Evolutionary conservation across 2,329 filamentous ascomycete species (phyloP), one percentile per base, ranked within the genome.

Genomic region (Teratosphaeria viscida): DNA sequence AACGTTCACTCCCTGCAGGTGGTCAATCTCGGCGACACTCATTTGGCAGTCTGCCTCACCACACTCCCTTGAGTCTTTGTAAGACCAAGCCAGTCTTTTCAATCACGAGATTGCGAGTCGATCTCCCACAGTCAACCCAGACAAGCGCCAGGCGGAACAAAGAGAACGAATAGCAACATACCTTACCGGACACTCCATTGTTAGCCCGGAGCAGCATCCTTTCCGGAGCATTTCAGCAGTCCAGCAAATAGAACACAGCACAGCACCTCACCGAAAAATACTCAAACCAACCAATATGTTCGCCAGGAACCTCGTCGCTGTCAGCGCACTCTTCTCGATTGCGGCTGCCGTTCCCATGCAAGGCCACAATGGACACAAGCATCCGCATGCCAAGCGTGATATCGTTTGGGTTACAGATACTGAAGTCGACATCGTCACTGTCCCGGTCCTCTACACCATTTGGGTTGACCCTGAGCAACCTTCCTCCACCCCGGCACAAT

Each of bases 321-420:
- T 66, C 57, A 65, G 66, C 67, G 68, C 69, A n/a, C 61, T 71
- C 35, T 54, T 71, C 56, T 61, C 66, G 43, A 52, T 66, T 23
- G 68, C 63, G 53, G 67, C 65, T 52, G 70, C 70, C 35, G 66
- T 72, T n/a, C 69, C 69, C 23, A 63, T 69, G 64, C 27, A 56
- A 49, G 43, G 43, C n/a, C 43, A 49, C 43, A 5, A 19, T 10
- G n/a, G 8, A 19, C 43, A 49, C 43, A 16, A 49, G 43, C 43
- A 49, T n/a, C 43, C n/a, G 43, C 43, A 49, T 19, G 60, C 26
- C 64, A 74, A 76, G 62, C 74, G 75, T 62, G 76, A 76, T 56
- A 68, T 80, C 43, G 77, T 79, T 58, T 81, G 75, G 72, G 73
- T 79, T 63, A 82, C 79, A 32, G 74, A 79, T 55, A 76, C 73